Percentiles rank a stretch among this genome's conserved stretches.
Conservation (phyloP, 176 grass and related monocot species). For the Cenchrus purpureus region DNA sequence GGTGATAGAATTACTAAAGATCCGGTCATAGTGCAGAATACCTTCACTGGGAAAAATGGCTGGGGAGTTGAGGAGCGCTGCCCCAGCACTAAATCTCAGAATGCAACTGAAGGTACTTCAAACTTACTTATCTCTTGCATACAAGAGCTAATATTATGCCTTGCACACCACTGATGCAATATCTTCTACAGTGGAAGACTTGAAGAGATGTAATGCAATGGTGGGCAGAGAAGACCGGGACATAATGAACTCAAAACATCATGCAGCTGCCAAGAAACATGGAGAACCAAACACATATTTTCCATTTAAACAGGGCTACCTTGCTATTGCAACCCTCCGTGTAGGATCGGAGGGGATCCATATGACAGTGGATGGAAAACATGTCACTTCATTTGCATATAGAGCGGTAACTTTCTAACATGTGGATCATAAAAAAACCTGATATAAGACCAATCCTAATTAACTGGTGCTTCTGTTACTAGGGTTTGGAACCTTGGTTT, state of each 20-base stretch:
- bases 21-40: conserved; percentile 89
- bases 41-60: conserved; percentile 61
- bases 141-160: conserved; percentile 18
- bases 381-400: conserved; percentile 78
- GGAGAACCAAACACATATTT: conserved; percentile 59
- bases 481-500: conserved; percentile 94
- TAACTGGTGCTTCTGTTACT: conserved; percentile 18
- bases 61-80: conserved; percentile 86
- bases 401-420: conserved; percentile 63
- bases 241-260: conserved; percentile 33
- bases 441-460: conserved; percentile 10
- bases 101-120: conserved; percentile 68
- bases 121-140: conserved; percentile 27
- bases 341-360: conserved; percentile 81
- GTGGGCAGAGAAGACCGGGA: conserved; percentile 60
- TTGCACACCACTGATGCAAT: not conserved
- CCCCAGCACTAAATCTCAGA: conserved; percentile 50
- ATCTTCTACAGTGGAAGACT: conserved; percentile 63
- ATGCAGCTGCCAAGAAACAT: conserved; percentile 41
- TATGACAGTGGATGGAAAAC: conserved; percentile 85
- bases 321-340: conserved; percentile 76
- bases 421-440: conserved; percentile 25
- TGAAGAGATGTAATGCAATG: conserved; percentile 69
- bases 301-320: conserved; percentile 87
- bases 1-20: conserved; percentile 67